Evolutionary conservation across 2,329 filamentous ascomycete genomes (phyloP).

Genomic region (Neocucurbitaria cava): DNA sequence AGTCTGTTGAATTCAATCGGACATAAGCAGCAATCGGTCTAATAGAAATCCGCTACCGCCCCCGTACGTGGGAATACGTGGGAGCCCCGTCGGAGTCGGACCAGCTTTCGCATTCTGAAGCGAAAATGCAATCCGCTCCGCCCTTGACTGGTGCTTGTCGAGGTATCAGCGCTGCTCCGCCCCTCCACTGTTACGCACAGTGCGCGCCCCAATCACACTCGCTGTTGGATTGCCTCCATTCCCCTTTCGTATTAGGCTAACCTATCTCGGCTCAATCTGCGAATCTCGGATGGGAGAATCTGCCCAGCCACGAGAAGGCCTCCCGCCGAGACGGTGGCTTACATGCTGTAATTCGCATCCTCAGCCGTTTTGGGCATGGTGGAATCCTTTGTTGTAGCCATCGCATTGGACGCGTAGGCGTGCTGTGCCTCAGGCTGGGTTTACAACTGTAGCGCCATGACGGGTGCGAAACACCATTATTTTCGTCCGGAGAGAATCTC

Average conservation of each 20-base stretch:
- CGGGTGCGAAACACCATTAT: constrained; percentile 8
- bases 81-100: too few relatives aligned
- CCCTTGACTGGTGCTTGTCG: neutral
- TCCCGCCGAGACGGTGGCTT: constrained; percentile 4
- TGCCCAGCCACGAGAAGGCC: neutral
- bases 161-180: constrained; percentile 12
- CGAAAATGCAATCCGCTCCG: constrained; percentile 4
- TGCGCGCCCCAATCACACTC: constrained; percentile 10
- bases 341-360: constrained; percentile 8
- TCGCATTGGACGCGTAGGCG: constrained; percentile 5
- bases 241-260: constrained; percentile 1
- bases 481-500: neutral
- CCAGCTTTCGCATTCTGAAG: too few relatives aligned
- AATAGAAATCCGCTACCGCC: too few relatives aligned
- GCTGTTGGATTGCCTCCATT: neutral
- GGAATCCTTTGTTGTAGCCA: neutral
- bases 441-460: neutral
- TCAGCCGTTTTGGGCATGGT: neutral
- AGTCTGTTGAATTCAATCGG: neutral
- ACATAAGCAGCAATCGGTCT: neutral
- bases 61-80: too few relatives aligned
- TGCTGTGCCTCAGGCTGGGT: constrained; percentile 6
- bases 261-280: constrained; percentile 8
- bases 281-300: constrained; percentile 1
- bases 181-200: constrained; percentile 12